phyloP scores from a whole-genome alignment of 441 rosid species.

The Mallotus repandus region DNA sequence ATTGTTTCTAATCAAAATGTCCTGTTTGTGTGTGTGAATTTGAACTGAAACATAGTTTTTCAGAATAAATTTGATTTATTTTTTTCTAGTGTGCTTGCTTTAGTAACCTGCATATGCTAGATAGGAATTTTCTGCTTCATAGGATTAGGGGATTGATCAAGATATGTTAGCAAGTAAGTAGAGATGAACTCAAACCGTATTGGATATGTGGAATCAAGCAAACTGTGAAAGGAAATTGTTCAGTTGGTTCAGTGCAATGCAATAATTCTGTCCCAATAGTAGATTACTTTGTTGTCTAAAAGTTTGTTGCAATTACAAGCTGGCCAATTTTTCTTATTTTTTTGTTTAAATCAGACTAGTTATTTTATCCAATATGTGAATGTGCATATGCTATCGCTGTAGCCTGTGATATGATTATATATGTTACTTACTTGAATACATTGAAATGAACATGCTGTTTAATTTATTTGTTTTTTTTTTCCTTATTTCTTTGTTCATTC shows the following conservation, averaged over 20 bases:
- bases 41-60: neutral
- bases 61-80: neutral
- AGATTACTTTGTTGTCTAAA: neutral
- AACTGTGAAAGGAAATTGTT: too few species aligned
- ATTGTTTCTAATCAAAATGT: neutral
- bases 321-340: neutral
- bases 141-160: too few species aligned
- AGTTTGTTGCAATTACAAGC: too few species aligned
- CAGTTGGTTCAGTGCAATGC: neutral
- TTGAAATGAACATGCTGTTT: neutral
- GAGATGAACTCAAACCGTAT: neutral
- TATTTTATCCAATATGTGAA: neutral
- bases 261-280: neutral
- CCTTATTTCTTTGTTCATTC: slow-evolving; percentile 8
- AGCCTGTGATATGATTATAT: neutral
- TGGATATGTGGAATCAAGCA: neutral
- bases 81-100: neutral
- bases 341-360: neutral
- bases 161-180: too few species aligned
- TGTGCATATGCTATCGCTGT: neutral
- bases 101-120: too few species aligned
- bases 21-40: neutral
- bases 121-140: too few species aligned
- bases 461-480: neutral
- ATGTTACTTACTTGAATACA: neutral